Evolutionary conservation across 2,329 filamentous ascomycete genomes (phyloP), one percentile per base, ranked within the genome.

Genomic region (Rasamsonia emersonii): DNA sequence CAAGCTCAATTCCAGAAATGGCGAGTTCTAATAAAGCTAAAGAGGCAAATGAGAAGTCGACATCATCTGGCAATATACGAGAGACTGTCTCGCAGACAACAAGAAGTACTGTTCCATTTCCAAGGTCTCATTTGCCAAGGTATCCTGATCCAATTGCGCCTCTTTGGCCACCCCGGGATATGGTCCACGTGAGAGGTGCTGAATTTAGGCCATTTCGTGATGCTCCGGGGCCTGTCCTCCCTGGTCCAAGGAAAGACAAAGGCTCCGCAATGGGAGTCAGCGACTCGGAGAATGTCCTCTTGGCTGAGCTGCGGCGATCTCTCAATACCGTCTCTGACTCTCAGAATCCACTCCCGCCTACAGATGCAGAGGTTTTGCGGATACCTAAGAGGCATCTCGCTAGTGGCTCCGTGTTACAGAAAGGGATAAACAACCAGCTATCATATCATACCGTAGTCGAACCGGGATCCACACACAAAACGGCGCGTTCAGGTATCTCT

Each of bases 131-230:
- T 11, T 41, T 41, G 9, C 24, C 39, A 3, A 59, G 53, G 32
- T 46, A 50, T 29, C 44, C 49, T 2, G 55, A 59, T 21, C 42
- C 48, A 7, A 32, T 57, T 20, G 42, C 58, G 24, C 50, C 60
- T 13, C 31, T 62, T 27, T 64, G 60, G 60, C 60, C 60, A 13
- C 55, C 60, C 5, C 45, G 33, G 34, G 55, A 48, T 8, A 37
- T 62, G 15, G 39, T 48, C 5, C 58, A 61, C 52, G 59, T 86
- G 24, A 71, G 78, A 33, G 77, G 71, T 11, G 14, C 32, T 28
- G 19, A 33, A 15, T 9, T 28, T 11, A 9, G 26, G 3, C 5
- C 21, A 10, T 10, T 15, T 19, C 16, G 24, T 5, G 10, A 25
- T 18, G 5, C 10, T 14, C 20, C 11, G 4, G 14, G 14, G 16